phyloP scores from a whole-genome alignment of 768 basidiomycete genomes.

The Leccinum rimulosum region DNA sequence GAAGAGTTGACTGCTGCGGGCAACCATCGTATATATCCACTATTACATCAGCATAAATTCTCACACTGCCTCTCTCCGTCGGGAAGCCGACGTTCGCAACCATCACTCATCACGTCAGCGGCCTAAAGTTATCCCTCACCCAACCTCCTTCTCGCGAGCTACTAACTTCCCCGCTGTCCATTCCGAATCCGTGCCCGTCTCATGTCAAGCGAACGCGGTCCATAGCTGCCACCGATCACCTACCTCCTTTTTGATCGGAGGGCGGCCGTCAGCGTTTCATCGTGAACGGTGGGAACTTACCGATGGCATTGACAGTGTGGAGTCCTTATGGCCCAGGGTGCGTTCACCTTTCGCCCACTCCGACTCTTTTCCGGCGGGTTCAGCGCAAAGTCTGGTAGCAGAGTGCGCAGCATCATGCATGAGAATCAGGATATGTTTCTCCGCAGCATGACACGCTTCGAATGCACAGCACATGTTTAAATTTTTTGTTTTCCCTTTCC shows the following conservation, averaged over 20 bases:
- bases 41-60: constrained; percentile 33
- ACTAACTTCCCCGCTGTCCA: background rate
- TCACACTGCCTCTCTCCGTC: constrained; percentile 30
- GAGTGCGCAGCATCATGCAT: background rate
- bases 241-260: constrained; percentile 25
- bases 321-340: background rate
- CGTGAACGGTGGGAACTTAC: background rate
- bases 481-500: background rate
- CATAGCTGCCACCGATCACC: constrained; percentile 27
- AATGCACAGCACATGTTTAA: constrained; percentile 1
- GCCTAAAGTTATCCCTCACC: too few relatives aligned
- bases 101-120: constrained; percentile 17
- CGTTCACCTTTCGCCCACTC: background rate
- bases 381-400: background rate
- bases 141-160: background rate
- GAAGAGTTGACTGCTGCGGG: constrained; percentile 28
- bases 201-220: constrained; percentile 14
- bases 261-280: constrained; percentile 11
- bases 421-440: constrained; percentile 1
- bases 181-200: background rate
- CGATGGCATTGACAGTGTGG: constrained; percentile 12
- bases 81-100: constrained; percentile 13
- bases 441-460: constrained; percentile 3
- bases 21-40: constrained; percentile 33
- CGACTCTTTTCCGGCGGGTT: background rate